Conservation (phyloP, 1,284 basidiomycete genomes). For the Pascua guehoae region DNA sequence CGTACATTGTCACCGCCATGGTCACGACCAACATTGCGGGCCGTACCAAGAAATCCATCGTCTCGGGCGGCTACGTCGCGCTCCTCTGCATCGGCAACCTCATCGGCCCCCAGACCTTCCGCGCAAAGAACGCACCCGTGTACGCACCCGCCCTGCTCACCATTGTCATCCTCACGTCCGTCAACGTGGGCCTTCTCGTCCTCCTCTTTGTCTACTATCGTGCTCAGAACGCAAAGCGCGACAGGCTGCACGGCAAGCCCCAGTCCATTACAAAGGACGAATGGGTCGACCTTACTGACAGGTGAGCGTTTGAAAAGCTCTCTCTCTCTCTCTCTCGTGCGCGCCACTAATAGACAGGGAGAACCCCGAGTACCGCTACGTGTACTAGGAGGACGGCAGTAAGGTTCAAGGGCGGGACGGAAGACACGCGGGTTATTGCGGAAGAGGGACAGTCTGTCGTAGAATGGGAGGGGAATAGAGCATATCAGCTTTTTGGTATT, state of each 20-base stretch:
- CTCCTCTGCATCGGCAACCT: constrained; percentile 6
- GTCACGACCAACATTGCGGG: constrained; percentile 15
- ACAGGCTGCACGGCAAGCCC: neutral
- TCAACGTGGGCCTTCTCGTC: neutral
- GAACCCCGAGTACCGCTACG: constrained; percentile 10
- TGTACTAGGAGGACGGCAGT: too few relatives aligned
- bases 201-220: neutral
- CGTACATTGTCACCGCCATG: neutral
- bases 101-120: constrained; percentile 11
- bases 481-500: too few relatives aligned
- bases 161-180: neutral
- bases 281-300: neutral
- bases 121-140: constrained; percentile 4
- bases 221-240: neutral
- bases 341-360: constrained; percentile 3
- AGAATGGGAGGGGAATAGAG: too few relatives aligned
- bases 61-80: constrained; percentile 14
- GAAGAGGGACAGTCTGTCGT: too few relatives aligned
- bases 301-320: neutral
- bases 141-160: constrained; percentile 6
- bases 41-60: constrained; percentile 24
- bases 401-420: neutral
- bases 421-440: too few relatives aligned
- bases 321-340: neutral
- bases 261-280: neutral